phyloP scores from a whole-genome alignment of 1,284 basidiomycete genomes.

The Irpex sp. region DNA sequence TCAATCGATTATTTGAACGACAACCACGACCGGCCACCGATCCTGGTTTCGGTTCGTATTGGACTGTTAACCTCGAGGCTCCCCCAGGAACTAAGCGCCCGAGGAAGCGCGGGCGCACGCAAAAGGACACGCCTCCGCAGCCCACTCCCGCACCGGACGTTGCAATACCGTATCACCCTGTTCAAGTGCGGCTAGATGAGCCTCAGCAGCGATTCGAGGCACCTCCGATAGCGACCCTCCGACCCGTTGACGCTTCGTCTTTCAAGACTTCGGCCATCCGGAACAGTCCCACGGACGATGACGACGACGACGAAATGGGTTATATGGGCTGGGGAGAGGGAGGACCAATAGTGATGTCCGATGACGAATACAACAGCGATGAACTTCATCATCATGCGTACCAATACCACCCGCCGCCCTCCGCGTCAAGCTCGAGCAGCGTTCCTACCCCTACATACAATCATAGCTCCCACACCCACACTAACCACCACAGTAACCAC shows the following conservation, averaged over 20 bases:
- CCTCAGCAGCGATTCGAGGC: slow-evolving; percentile 3
- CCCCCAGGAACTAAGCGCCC: slow-evolving; percentile 80
- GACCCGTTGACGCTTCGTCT: slow-evolving; percentile 29
- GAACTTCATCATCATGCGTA: slow-evolving; percentile 19
- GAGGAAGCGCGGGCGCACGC: slow-evolving; percentile 68
- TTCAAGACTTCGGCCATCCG: slow-evolving; percentile 25
- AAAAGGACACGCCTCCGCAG: slow-evolving; percentile 34
- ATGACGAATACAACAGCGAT: slow-evolving; percentile 32
- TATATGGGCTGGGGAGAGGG: slow-evolving; percentile 25
- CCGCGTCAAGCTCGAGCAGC: slow-evolving; percentile 9
- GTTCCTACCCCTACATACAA: not conserved
- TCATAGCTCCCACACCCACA: not conserved
- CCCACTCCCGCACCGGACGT: slow-evolving; percentile 3
- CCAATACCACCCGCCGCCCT: slow-evolving; percentile 39
- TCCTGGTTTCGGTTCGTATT: slow-evolving; percentile 80
- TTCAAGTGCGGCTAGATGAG: slow-evolving; percentile 4
- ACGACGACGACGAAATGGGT: slow-evolving; percentile 27
- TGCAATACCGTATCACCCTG: slow-evolving; percentile 1
- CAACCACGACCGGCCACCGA: slow-evolving; percentile 76
- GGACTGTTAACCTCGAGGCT: slow-evolving; percentile 77
- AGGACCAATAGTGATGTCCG: slow-evolving; percentile 16
- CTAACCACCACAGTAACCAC: slow-evolving; percentile 3
- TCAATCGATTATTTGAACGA: slow-evolving; percentile 75
- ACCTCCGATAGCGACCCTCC: slow-evolving; percentile 24
- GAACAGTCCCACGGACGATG: slow-evolving; percentile 21